Base-by-base conservation (phyloP, 2,329 filamentous ascomycete genomes). In the Colletotrichum ledebouriae region DNA sequence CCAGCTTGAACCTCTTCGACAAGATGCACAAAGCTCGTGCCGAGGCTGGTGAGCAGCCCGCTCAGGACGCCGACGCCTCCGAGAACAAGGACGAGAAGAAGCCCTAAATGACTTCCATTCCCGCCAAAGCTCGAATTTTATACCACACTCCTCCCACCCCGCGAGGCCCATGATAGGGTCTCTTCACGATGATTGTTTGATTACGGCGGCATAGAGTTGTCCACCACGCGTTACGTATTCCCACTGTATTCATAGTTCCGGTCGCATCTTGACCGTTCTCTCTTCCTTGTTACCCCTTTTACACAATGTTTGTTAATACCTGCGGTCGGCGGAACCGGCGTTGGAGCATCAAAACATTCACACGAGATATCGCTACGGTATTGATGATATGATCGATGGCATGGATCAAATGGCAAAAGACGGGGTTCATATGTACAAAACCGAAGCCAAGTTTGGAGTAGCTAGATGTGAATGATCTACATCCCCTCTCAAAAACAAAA, bases 11-110 rank as follows among this genome's bases (percentile, higher is more conserved):
- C 85, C 90, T 98, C 78, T 98, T 99, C 82, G 96, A 98, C 87
- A 98, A 98, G 92, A 97, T 99, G 93, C 95, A 99, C 92, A 97
- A 97, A 88, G 94, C 95, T 74, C 91, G 93, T 76, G 81, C 84
- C 74, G 92, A 94, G 85, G 86, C 85, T 75, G 81, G 85, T 77
- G 82, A 88, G 78, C 82, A 87, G 77, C 81, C 82, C 76, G 76
- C 87, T 70, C 67, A 70, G 68, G 90, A 92, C 79, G 89, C 86
- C 73, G 90, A 94, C 85, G 67, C 62, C 22, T 66, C 61, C 22
- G 67, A 69, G 63, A 92, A 92, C 87, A 94, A 94, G 89, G 87
- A 86, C 73, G 88, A 91, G 82, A 86, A 84, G 84, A 90, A 90
- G 87, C 86, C 86, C 76, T 89, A 87, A 88, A 79, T 71, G 73